Base-by-base conservation (phyloP, 2,329 filamentous ascomycete genomes). In the Neonectria sp. region DNA sequence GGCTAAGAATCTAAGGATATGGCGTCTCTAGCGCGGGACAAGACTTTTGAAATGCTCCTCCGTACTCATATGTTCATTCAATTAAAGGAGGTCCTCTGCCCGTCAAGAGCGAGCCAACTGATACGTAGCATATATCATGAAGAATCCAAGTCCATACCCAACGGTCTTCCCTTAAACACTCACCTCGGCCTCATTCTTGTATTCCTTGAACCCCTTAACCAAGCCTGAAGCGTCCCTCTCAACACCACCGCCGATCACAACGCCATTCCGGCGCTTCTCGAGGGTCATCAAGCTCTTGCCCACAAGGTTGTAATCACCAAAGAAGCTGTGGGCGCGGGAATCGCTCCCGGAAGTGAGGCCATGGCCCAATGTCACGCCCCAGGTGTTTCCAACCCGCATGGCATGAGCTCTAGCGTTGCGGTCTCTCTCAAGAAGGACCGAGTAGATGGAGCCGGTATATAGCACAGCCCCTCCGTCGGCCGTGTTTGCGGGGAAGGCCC, bases 321-420 rank as follows among this genome's bases (percentile, higher is more conserved):
- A 86, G 77, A 90, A 90, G 5, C 62, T 68, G 72, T 90, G 89
- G 0, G 82, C 83, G 25, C 89, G 81, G 2, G 81, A 78, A 31
- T 78, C 75, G 3, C 71, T 73, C 0, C 73, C 78, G 1, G 66
- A 62, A 3, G 79, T 75, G 24, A 90, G 51, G 0, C 89, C 89
- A 71, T 91, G 89, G 1, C 89, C 90, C 13, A 91, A 79, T 0
- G 89, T 88, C 1, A 89, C 88, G 15, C 85, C 89, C 84, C 86
- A 88, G 49, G 81, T 68, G n/a, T 78, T 78, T 1, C 71, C 83
- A 15, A 88, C 79, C 2, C 76, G 73, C 33, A 91, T 78, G 0
- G 87, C 86, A 71, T 91, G 88, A 0, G 85, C 84, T 8, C 82
- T 81, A 0, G 77, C 51, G 60, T 83, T 77, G 1, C 53, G 55